These are phyloP conservation scores for Phascolomyces articulosus DNA, from an alignment of 371 early-diverging fungal genomes.

Conservation along the genomic window DNA sequence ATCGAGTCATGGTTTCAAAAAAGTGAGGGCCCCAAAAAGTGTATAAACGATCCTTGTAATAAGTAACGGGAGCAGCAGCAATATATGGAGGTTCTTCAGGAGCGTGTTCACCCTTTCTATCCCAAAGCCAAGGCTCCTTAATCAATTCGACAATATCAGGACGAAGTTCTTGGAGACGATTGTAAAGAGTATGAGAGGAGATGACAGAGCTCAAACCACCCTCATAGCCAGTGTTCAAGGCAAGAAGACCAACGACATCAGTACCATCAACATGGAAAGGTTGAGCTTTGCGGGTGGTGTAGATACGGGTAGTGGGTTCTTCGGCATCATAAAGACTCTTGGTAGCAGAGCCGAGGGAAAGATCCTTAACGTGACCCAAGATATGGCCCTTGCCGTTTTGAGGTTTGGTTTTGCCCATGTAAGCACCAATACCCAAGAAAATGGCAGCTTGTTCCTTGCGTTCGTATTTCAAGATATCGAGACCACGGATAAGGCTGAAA, in stretches of 20 bases:
- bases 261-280: constrained; percentile 54
- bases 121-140: constrained; percentile 52
- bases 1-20: constrained; percentile 44
- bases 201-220: constrained; percentile 44
- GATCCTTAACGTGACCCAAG: constrained; percentile 49
- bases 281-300: constrained; percentile 50
- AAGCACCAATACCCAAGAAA: constrained; percentile 51
- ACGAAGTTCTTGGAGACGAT: constrained; percentile 34
- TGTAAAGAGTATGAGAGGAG: constrained; percentile 50
- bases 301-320: constrained; percentile 49
- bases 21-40: constrained; percentile 54
- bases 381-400: constrained; percentile 50
- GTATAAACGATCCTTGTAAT: constrained; percentile 33
- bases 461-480: constrained; percentile 36
- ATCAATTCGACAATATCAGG: constrained; percentile 48
- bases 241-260: constrained; percentile 42
- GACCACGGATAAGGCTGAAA: constrained; percentile 42
- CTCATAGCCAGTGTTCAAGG: constrained; percentile 35
- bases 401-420: constrained; percentile 36
- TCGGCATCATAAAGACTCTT: constrained; percentile 39
- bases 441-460: constrained; percentile 42
- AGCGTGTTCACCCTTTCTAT: constrained; percentile 40
- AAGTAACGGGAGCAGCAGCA: constrained; percentile 34
- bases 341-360: constrained; percentile 39
- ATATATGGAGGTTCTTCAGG: constrained; percentile 35